Evolutionary conservation across 805 yeast species (phyloP), one percentile per base, ranked within the genome.

Genomic region (Teunomyces panamensis): DNA sequence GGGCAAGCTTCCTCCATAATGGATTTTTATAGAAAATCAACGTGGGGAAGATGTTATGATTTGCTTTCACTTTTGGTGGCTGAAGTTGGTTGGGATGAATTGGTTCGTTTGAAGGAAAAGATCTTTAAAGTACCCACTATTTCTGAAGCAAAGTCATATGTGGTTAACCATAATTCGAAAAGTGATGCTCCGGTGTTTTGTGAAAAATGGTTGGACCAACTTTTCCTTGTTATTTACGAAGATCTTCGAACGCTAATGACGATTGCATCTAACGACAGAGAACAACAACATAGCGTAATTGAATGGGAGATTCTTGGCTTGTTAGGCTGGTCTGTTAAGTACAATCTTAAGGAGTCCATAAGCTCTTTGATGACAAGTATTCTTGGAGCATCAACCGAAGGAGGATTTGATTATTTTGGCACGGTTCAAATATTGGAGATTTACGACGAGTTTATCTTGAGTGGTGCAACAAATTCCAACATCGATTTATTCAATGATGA

Each of bases 61-160:
- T 65, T 90, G 47, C 65, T 92, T 48, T 82, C 95, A 4, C 72
- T 81, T 7, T 77, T 94, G 53, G 81, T 84, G 2, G 77, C 84
- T 14, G 67, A 75, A 20, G 71, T 84, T 35, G 97, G 97, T 3
- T 92, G 99, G 99, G 89, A 88, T 55, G 79, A 77, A 30, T 64
- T 89, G 30, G 73, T 91, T 54, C 71, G 73, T 48, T 59, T 84
- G 33, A 80, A 96, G 49, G 81, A 90, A 1, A 69, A 74, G 14
- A 83, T 87, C 0, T 92, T 92, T 66, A 81, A 46, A 3, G 30
- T 36, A 3, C 34, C 33, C 20, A 83, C 57, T 81, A 78, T 35
- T 92, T 39, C 46, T 53, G n/a, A 47, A 56, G 56, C 43, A 44
- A 10, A 45, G 34, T 47, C 52, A 5, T 57, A 45, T 46, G 59